phyloP scores from a whole-genome alignment of 352 stramenopile genomes.

The Pythium volutum region DNA sequence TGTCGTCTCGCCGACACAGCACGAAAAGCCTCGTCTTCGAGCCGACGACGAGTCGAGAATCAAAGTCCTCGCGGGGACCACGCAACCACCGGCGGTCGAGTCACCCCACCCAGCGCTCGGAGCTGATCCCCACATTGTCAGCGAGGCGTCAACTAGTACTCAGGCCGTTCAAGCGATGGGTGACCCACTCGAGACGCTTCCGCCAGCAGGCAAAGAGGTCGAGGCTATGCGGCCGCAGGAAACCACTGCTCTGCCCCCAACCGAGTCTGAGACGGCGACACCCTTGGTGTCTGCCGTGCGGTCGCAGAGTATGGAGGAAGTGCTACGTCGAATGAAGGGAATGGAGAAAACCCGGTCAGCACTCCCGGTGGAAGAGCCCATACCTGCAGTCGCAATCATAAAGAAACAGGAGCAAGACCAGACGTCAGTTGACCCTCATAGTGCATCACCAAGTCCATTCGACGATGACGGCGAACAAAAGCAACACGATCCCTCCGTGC shows the following conservation, averaged over 20 bases:
- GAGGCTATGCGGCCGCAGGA: neutral
- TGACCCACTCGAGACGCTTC: neutral
- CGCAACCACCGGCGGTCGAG: neutral
- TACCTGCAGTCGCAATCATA: neutral
- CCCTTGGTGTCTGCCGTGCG: neutral
- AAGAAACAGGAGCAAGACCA: neutral
- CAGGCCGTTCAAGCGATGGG: neutral
- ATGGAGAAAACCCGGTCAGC: neutral
- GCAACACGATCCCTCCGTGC: neutral
- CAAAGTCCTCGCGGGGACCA: neutral
- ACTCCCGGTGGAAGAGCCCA: neutral
- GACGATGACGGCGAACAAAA: no score
- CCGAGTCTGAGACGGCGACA: neutral
- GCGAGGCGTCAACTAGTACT: neutral
- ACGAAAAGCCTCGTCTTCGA: slow-evolving; percentile 6
- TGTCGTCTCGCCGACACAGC: neutral
- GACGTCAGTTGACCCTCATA: no score
- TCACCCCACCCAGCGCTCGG: neutral
- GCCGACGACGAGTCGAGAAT: neutral
- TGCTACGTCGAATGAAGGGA: slow-evolving; percentile 6
- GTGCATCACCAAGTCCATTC: no score
- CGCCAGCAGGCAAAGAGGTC: neutral
- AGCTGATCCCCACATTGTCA: neutral
- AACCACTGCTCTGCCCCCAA: neutral
- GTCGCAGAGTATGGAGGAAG: slow-evolving; percentile 5